Conservation (phyloP, 257 asterid genomes). For the Paulownia fortunei region DNA sequence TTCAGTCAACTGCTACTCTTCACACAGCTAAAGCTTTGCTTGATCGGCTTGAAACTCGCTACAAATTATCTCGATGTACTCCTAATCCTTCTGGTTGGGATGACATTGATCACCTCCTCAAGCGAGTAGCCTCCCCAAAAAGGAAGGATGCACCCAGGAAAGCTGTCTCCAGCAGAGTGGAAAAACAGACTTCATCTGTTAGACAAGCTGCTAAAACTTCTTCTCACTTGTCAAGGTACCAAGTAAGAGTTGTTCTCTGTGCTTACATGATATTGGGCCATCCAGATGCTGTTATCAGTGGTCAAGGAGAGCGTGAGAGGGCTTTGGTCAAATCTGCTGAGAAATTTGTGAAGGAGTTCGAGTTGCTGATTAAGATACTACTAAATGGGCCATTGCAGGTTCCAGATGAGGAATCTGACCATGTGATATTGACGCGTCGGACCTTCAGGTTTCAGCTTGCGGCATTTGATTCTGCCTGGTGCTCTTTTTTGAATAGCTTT, state of each 20-base stretch:
- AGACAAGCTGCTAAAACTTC: conserved; percentile 45
- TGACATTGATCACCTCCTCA: conserved; percentile 93
- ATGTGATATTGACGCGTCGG: conserved; percentile 30
- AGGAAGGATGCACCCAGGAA: conserved; percentile 62
- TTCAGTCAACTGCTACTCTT: conserved; percentile 73
- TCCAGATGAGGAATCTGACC: conserved; percentile 49
- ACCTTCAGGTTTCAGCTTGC: conserved; percentile 81
- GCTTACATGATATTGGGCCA: conserved; percentile 82
- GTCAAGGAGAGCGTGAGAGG: conserved; percentile 83
- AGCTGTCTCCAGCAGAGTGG: conserved; percentile 42
- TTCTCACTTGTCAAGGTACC: conserved; percentile 68
- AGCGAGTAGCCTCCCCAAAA: conserved; percentile 76
- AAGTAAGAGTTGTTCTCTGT: conserved; percentile 87
- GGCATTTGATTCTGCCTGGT: conserved; percentile 91
- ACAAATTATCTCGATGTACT: conserved; percentile 48
- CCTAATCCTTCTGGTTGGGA: conserved; percentile 54
- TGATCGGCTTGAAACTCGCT: conserved; percentile 80
- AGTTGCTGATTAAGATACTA: conserved; percentile 65
- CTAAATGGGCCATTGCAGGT: conserved; percentile 62
- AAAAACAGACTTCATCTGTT: conserved; percentile 37
- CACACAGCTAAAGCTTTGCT: conserved; percentile 70
- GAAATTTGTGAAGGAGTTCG: conserved; percentile 81
- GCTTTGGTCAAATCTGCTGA: conserved; percentile 79
- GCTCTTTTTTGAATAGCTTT: conserved; percentile 90
- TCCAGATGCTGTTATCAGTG: conserved; percentile 94